A percentile compares a stretch with the other conserved stretches of the same genome.
Conservation (phyloP, 2,329 filamentous ascomycete genomes). For the Fusarium vanettenii region DNA sequence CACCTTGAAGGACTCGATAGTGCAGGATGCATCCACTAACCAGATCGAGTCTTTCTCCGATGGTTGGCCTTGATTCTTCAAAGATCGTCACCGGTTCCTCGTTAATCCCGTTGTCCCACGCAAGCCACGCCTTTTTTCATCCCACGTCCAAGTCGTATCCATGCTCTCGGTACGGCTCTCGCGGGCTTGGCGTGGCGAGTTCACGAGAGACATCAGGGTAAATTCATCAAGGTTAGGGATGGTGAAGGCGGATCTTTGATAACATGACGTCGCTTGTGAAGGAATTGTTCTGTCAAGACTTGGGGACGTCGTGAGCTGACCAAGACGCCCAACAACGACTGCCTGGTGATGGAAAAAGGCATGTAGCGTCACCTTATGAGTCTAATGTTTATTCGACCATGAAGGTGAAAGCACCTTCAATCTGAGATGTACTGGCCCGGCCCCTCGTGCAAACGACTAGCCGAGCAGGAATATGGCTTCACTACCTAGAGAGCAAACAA, state of each 20-base stretch:
- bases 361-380: background rate
- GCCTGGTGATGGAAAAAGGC: background rate
- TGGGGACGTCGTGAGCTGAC: background rate
- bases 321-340: background rate
- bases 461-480: background rate
- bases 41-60: background rate
- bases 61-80: background rate
- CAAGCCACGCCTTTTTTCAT: background rate
- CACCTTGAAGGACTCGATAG: conserved; percentile 8
- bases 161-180: background rate
- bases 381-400: background rate
- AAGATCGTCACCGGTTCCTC: no score
- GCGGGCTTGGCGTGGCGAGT: background rate
- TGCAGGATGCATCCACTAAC: background rate
- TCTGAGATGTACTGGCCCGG: background rate
- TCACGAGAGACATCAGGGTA: background rate
- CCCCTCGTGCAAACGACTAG: background rate
- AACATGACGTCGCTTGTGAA: background rate
- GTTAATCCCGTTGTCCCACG: background rate
- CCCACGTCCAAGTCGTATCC: background rate
- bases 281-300: background rate
- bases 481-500: background rate
- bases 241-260: background rate
- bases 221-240: background rate
- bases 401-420: background rate